Percentiles rank a stretch among this genome's conserved stretches.
These are phyloP conservation scores for Aspergillus tubingensis DNA, from an alignment of 2,329 filamentous ascomycete genomes.

Conservation along the genomic window DNA sequence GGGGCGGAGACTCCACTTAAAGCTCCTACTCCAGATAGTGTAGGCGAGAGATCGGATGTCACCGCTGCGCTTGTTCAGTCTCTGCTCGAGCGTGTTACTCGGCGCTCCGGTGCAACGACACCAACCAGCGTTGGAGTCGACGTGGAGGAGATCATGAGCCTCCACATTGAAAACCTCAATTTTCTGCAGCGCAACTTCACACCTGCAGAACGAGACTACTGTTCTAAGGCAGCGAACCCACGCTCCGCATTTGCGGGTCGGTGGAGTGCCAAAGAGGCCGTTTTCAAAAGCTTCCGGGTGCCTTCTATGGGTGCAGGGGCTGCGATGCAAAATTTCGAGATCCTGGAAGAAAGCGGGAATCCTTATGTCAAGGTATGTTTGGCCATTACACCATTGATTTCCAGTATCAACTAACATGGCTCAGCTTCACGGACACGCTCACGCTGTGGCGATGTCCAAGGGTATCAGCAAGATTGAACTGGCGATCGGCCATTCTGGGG, in stretches of 20 bases:
- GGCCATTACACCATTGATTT: neutral
- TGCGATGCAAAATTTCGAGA: slow-evolving; percentile 21
- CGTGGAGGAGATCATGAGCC: slow-evolving; percentile 72
- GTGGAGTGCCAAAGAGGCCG: slow-evolving; percentile 87
- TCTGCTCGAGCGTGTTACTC: slow-evolving; percentile 11
- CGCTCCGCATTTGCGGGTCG: slow-evolving; percentile 80
- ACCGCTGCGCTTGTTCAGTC: slow-evolving; percentile 10
- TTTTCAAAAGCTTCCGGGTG: slow-evolving; percentile 22
- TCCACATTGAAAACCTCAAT: slow-evolving; percentile 90
- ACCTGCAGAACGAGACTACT: slow-evolving; percentile 77
- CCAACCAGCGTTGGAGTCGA: slow-evolving; percentile 17
- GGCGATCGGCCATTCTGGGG: slow-evolving; percentile 14
- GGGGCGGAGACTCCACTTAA: neutral
- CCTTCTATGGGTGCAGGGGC: slow-evolving; percentile 13
- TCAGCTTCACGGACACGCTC: slow-evolving; percentile 16
- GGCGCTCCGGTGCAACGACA: neutral
- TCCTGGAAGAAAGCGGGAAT: slow-evolving; percentile 13
- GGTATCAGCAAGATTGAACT: slow-evolving; percentile 13
- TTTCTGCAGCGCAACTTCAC: slow-evolving; percentile 97
- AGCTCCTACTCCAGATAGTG: no score
- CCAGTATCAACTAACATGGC: neutral
- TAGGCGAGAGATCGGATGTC: neutral
- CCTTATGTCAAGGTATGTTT: slow-evolving; percentile 16
- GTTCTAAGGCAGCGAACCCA: slow-evolving; percentile 72
- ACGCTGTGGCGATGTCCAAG: slow-evolving; percentile 10